Base-by-base conservation (phyloP, 176 grass and related monocot genomes). In the Juncus inflexus region DNA sequence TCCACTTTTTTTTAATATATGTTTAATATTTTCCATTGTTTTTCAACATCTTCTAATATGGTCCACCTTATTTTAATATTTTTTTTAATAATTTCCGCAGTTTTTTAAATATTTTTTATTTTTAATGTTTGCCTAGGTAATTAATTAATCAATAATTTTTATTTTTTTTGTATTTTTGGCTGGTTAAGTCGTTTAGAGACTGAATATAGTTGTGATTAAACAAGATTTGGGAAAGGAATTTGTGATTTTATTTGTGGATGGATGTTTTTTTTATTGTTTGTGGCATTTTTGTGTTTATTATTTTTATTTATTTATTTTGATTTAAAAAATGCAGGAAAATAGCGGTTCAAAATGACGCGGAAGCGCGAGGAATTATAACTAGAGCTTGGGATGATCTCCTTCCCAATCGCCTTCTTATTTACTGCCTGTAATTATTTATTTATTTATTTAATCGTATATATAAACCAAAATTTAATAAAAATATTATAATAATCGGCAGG, bases 51-150 rank as follows among this genome's bases (percentile, higher is more conserved):
- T 28, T 28, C 19, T 28, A 28, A 28, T 28, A 28, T 28, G 19
- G 19, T 28, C 19, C 19, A 28, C 19, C 19, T 28, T 28, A 28
- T 28, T 28, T 28, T 28, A 28, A 28, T 28, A 28, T 28, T 28
- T 13, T 28, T 13, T 7, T 41, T 42, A 60, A 72, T 14, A 14
- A 60, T 35, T 4, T 60, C 19, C 12, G 37, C 42, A 42, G 5
- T 19, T 5, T 59, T 59, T 28, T 28, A 28, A 28, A 28, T 28
- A 28, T 28, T 28, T 28, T 28, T 28, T 28, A 28, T 28, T 28
- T 28, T 28, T 28, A 89, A 58, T 96, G 92, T 83, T 78, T 96
- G 63, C 92, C 87, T 49, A 5, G 43, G 43, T 47, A 47, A 47
- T 47, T 47, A 47, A 47, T 47, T 47, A 47, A 6, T 47, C 1